Evolutionary conservation across 306 rosid species (phyloP), one percentile per base, ranked within the genome.

Genomic region (Mimosa pudica): DNA sequence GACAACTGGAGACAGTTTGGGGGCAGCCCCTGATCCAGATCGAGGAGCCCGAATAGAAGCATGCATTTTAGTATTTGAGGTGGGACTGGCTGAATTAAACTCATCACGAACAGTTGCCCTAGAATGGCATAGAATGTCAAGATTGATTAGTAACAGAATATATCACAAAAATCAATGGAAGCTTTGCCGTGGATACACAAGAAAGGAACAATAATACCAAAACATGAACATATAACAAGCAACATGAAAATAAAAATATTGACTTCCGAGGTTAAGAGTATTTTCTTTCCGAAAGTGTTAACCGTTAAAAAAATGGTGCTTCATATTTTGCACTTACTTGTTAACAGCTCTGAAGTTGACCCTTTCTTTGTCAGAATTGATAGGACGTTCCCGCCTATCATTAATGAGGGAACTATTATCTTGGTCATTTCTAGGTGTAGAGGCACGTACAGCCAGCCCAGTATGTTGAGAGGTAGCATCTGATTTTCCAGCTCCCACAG

Each of bases 41-140:
- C 99, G 93, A 13, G 99, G 98, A 80, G 89, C 99, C 73, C 98
- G 96, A 73, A 93, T 86, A 82, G 97, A 85, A 48, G 97, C 45
- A 81, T 86, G 91, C 78, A 83, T 75, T 85, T 95, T 95, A 65
- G 94, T 72, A 83, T 82, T 89, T 71, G 94, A 86, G 77, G 88
- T 90, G 75, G 97, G 98, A 80, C 98, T 93, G 54, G 90, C 89
- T 52, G 98, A 89, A 85, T 89, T 89, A 58, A 88, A 87, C 55
- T 95, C 99, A 52, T 90, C 98, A n/a, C 94, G 99, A 73, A 77
- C 88, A 77, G 86, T 91, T 68, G 94, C 74, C 89, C 99, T 95
- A 82, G 66, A 77, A 84, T 76, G 52, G 58, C 79, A 73, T 45
- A 80, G 75, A 45, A 57, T 58, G 77, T 80, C 75, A 75, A 70